Percentiles rank a stretch among this genome's conserved stretches.
These are phyloP conservation scores for Coniella vitis DNA, from an alignment of 2,329 filamentous ascomycete genomes.

Conservation along the genomic window DNA sequence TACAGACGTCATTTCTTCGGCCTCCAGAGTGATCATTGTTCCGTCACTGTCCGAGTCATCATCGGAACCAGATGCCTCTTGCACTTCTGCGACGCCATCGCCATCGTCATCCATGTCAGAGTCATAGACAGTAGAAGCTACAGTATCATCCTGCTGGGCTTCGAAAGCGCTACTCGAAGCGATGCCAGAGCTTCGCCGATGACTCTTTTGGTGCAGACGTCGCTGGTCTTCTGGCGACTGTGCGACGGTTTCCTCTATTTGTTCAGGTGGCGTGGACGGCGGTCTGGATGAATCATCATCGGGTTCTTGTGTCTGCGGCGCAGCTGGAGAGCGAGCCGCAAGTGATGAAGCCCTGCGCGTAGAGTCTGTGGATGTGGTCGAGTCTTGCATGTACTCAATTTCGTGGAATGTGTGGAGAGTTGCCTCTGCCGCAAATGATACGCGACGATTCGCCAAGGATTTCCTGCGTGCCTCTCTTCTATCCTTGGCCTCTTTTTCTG, in stretches of 20 bases:
- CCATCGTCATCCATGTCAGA: slow-evolving; percentile 52
- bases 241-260: slow-evolving; percentile 48
- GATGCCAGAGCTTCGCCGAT: slow-evolving; percentile 60
- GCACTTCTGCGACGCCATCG: slow-evolving; percentile 48
- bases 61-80: slow-evolving; percentile 38
- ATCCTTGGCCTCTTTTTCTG: slow-evolving; percentile 58
- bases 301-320: slow-evolving; percentile 23
- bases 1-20: slow-evolving; percentile 68
- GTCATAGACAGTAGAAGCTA: slow-evolving; percentile 75
- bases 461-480: slow-evolving; percentile 85
- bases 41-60: slow-evolving; percentile 60
- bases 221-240: slow-evolving; percentile 60
- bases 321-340: slow-evolving; percentile 25
- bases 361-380: slow-evolving; percentile 72
- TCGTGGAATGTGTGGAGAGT: slow-evolving; percentile 97
- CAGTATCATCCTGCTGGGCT: slow-evolving; percentile 43
- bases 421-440: slow-evolving; percentile 95
- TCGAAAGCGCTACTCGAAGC: slow-evolving; percentile 57
- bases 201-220: slow-evolving; percentile 54
- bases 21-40: slow-evolving; percentile 75
- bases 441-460: slow-evolving; percentile 84
- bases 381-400: slow-evolving; percentile 81
- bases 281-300: slow-evolving; percentile 46
- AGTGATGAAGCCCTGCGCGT: slow-evolving; percentile 65
- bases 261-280: slow-evolving; percentile 56